Evolutionary conservation across 2,329 filamentous ascomycete genomes (phyloP).

Genomic region (Fusarium luffae): DNA sequence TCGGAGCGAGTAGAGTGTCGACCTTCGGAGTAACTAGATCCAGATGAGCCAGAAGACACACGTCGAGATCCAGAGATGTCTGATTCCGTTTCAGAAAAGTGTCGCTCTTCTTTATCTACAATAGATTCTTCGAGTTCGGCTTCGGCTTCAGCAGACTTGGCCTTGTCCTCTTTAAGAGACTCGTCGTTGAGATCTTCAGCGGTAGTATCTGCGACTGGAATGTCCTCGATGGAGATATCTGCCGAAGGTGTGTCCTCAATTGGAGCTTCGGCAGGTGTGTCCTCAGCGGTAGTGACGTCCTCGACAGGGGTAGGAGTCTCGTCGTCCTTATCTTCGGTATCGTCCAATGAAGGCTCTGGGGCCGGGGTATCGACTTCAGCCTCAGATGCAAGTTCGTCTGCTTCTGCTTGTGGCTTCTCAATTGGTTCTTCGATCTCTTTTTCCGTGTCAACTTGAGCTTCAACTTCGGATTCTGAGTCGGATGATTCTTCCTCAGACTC

Average conservation of each 20-base stretch:
- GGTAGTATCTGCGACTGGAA: slow-evolving; percentile 13
- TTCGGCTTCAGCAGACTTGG: slow-evolving; percentile 13
- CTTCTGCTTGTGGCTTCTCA: slow-evolving; percentile 9
- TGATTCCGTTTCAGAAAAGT: slow-evolving; percentile 33
- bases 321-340: slow-evolving; percentile 18
- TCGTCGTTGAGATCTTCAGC: slow-evolving; percentile 20
- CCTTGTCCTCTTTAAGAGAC: slow-evolving; percentile 9
- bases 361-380: slow-evolving; percentile 10
- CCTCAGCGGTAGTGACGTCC: slow-evolving; percentile 21
- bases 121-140: slow-evolving; percentile 18
- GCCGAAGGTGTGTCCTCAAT: slow-evolving; percentile 16
- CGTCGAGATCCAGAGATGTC: slow-evolving; percentile 35
- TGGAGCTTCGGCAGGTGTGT: slow-evolving; percentile 15
- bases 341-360: slow-evolving; percentile 11
- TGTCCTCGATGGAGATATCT: slow-evolving; percentile 16
- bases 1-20: slow-evolving; percentile 60
- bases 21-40: slow-evolving; percentile 44
- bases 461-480: neutral
- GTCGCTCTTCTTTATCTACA: slow-evolving; percentile 18
- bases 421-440: slow-evolving; percentile 9
- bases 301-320: slow-evolving; percentile 18
- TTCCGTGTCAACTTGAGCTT: slow-evolving; percentile 6
- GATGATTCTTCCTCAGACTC: slow-evolving; percentile 1
- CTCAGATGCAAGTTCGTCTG: slow-evolving; percentile 8
- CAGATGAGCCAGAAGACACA: slow-evolving; percentile 41